A percentile compares a stretch with the other conserved stretches of the same genome.
phyloP scores from a whole-genome alignment of 495 filamentous ascomycete genomes.

The Arthonia radiata region DNA sequence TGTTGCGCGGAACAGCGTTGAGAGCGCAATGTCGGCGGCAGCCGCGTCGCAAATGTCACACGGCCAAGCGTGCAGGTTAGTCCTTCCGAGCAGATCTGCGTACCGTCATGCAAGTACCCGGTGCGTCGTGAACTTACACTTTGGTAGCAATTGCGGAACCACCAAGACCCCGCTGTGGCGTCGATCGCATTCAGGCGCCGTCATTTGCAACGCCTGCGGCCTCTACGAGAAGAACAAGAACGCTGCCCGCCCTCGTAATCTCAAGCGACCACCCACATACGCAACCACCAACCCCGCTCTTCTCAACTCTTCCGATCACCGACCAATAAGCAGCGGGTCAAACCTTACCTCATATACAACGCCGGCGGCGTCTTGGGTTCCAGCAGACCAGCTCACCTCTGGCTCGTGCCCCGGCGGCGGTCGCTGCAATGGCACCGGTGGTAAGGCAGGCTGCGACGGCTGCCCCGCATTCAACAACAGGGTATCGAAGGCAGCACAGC shows the following conservation, averaged over 20 bases:
- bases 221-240: slow-evolving; percentile 88
- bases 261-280: slow-evolving; percentile 34
- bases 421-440: slow-evolving; percentile 87
- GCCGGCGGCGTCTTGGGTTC: slow-evolving; percentile 48
- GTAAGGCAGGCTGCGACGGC: slow-evolving; percentile 84
- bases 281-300: slow-evolving; percentile 2
- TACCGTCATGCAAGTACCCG: too few species aligned
- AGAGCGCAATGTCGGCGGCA: too few species aligned
- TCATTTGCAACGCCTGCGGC: slow-evolving; percentile 95
- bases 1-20: too few species aligned
- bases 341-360: slow-evolving; percentile 15
- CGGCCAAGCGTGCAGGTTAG: too few species aligned
- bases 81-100: too few species aligned
- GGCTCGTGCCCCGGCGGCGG: slow-evolving; percentile 94
- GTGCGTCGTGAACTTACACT: too few species aligned
- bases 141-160: slow-evolving; percentile 84
- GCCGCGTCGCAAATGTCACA: too few species aligned
- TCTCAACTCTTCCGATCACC: slow-evolving; percentile 3
- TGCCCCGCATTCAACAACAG: slow-evolving; percentile 96
- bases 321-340: slow-evolving; percentile 4
- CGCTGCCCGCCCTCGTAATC: slow-evolving; percentile 61
- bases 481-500: slow-evolving; percentile 62
- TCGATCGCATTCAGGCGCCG: slow-evolving; percentile 71
- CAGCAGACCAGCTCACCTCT: slow-evolving; percentile 39
- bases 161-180: slow-evolving; percentile 88